Percentiles rank a stretch among this genome's conserved stretches.
Conservation (phyloP, 2,329 filamentous ascomycete genomes). For the Aspergillus pseudonomiae region DNA sequence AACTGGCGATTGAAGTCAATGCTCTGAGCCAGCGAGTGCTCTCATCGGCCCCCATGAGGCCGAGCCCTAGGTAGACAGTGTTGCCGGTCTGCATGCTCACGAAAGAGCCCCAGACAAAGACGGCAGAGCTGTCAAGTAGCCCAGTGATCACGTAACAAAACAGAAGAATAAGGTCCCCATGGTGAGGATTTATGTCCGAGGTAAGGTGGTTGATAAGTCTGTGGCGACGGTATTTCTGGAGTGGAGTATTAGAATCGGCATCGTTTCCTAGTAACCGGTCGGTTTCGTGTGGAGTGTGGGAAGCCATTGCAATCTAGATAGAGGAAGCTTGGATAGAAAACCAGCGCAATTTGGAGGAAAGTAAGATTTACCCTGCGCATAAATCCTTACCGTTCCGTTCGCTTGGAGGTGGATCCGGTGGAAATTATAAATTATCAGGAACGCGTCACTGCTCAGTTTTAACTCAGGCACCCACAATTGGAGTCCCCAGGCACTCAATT, state of each 20-base stretch:
- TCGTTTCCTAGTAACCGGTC: not conserved
- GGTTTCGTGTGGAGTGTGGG: not conserved
- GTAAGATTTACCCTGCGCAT: not conserved
- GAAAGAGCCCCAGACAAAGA: slow-evolving; percentile 77
- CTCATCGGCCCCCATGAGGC: slow-evolving; percentile 60
- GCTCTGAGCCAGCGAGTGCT: slow-evolving; percentile 69
- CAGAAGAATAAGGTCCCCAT: slow-evolving; percentile 65
- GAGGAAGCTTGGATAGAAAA: not conserved
- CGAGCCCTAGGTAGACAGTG: slow-evolving; percentile 77
- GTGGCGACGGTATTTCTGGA: not conserved
- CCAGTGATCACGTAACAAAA: slow-evolving; percentile 77
- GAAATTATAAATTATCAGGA: not conserved
- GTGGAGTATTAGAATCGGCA: not conserved
- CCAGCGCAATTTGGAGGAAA: not conserved
- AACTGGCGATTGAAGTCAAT: slow-evolving; percentile 68
- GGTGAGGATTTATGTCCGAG: not conserved
- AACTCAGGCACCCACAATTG: not conserved
- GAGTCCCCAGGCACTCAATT: not conserved
- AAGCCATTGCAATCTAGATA: not conserved
- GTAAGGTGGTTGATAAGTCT: not conserved
- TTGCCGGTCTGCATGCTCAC: slow-evolving; percentile 88
- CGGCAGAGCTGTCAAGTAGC: slow-evolving; percentile 73
- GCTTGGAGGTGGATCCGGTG: not conserved
- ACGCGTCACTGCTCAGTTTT: not conserved
- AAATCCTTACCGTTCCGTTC: not conserved